These are phyloP conservation scores for Globisporangium carolinianum DNA, from an alignment of 352 stramenopile species.

Conservation along the genomic window DNA sequence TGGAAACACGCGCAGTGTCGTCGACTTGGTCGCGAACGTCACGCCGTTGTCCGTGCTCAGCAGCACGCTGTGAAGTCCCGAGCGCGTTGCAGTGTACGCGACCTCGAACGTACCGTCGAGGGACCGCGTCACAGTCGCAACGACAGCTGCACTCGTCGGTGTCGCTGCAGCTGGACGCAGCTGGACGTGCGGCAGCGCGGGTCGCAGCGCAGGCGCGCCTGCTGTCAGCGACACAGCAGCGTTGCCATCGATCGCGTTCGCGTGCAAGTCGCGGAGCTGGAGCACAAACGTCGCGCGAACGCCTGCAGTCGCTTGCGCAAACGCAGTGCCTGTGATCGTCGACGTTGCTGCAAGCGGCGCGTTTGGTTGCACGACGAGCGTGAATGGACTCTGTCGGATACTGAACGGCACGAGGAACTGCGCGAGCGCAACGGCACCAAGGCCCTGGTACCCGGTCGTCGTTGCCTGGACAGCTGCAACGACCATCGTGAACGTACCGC, in stretches of 20 bases:
- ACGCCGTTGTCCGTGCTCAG: slow-evolving; percentile 23
- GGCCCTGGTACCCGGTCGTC: slow-evolving; percentile 12
- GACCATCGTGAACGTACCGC: slow-evolving; percentile 31
- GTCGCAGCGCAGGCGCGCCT: background rate
- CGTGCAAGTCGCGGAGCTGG: slow-evolving; percentile 31
- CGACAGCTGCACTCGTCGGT: slow-evolving; percentile 2
- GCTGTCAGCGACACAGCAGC: background rate
- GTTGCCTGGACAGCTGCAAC: slow-evolving; percentile 23
- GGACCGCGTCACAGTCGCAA: background rate
- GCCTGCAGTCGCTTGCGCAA: slow-evolving; percentile 29
- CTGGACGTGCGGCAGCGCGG: background rate
- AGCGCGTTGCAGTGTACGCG: slow-evolving; percentile 21
- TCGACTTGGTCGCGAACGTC: slow-evolving; percentile 23
- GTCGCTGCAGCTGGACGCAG: slow-evolving; percentile 7
- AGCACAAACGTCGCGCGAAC: slow-evolving; percentile 21
- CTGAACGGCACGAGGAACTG: slow-evolving; percentile 29
- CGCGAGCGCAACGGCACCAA: slow-evolving; percentile 16
- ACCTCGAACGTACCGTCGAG: slow-evolving; percentile 12
- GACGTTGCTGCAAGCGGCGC: slow-evolving; percentile 17
- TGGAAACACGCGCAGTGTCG: slow-evolving; percentile 18
- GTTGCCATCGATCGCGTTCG: slow-evolving; percentile 17
- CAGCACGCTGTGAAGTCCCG: slow-evolving; percentile 29
- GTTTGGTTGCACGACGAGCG: slow-evolving; percentile 32
- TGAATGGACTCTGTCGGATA: slow-evolving; percentile 39
- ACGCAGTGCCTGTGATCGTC: slow-evolving; percentile 25